Percentiles rank a stretch among this genome's conserved stretches.
phyloP scores from a whole-genome alignment of 2,329 filamentous ascomycete genomes.

The Fusarium albidum region DNA sequence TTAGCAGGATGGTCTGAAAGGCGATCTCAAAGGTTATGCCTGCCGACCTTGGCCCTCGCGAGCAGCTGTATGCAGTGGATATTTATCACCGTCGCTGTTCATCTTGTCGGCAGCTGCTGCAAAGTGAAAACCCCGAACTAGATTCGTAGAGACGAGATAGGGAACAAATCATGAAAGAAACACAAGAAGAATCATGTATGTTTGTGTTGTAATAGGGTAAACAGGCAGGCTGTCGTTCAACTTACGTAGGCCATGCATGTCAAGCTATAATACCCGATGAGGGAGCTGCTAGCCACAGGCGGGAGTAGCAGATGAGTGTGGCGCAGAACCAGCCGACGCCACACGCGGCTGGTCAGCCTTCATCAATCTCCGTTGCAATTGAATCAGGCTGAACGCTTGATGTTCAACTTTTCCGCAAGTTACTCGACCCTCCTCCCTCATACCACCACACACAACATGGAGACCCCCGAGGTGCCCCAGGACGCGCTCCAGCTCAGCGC shows the following conservation, averaged over 20 bases:
- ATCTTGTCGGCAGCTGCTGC: conserved; percentile 16
- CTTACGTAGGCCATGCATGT: conserved; percentile 15
- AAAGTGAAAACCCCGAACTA: not conserved
- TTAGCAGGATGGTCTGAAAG: conserved; percentile 16
- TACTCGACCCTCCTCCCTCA: conserved; percentile 8
- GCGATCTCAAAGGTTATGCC: not conserved
- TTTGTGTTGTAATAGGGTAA: conserved; percentile 10
- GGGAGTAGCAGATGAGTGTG: conserved; percentile 13
- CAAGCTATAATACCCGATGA: too few species aligned
- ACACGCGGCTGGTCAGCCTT: conserved; percentile 43
- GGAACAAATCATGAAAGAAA: not conserved
- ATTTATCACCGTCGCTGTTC: conserved; percentile 63
- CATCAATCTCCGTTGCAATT: conserved; percentile 28
- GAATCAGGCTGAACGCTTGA: too few species aligned
- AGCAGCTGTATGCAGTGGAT: conserved; percentile 85
- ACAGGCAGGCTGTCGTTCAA: conserved; percentile 13
- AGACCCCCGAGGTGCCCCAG: conserved; percentile 43
- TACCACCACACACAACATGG: conserved; percentile 40
- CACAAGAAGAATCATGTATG: not conserved
- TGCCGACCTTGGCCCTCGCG: conserved; percentile 81
- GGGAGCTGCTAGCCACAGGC: conserved; percentile 15
- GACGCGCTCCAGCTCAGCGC: conserved; percentile 46
- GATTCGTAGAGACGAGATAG: conserved; percentile 1
- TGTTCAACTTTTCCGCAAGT: conserved; percentile 33
- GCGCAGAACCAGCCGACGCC: conserved; percentile 34